Conservation (phyloP, 345 rosid genomes). For the Lumnitzera racemosa region DNA sequence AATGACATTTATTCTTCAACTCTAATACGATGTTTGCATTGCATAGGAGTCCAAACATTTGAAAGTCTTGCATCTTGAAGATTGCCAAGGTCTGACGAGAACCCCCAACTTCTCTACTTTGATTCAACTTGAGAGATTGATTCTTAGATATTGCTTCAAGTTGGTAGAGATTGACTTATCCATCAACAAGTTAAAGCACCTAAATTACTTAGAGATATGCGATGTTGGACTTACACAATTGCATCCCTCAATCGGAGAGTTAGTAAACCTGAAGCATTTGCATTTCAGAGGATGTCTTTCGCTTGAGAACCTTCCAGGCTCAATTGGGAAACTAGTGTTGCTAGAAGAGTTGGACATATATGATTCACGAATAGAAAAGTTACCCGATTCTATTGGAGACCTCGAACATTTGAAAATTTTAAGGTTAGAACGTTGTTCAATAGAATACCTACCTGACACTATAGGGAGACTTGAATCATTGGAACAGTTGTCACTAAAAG, state of each 20-base stretch:
- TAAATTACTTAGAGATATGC: not conserved
- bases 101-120: not conserved
- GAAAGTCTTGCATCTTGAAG: not conserved
- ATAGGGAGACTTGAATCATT: too few relatives aligned
- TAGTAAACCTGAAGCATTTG: not conserved
- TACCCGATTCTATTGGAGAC: not conserved
- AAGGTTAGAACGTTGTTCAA: too few relatives aligned
- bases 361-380: not conserved
- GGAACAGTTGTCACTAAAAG: too few relatives aligned
- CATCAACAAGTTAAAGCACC: not conserved
- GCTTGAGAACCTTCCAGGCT: not conserved
- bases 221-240: not conserved
- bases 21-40: not conserved
- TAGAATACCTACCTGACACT: too few relatives aligned
- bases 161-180: not conserved
- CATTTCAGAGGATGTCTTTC: not conserved
- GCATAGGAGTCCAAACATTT: not conserved
- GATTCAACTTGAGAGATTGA: not conserved
- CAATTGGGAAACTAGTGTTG: not conserved
- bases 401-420: too few relatives aligned
- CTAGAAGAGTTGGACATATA: not conserved
- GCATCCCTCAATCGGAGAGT: not conserved
- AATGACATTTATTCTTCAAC: too few relatives aligned
- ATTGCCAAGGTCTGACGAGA: not conserved
- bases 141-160: not conserved